A percentile compares a stretch with the other conserved stretches of the same genome.
Evolutionary conservation across 345 rosid species (phyloP).

Genomic region (thale cress (Arabidopsis thaliana)): DNA sequence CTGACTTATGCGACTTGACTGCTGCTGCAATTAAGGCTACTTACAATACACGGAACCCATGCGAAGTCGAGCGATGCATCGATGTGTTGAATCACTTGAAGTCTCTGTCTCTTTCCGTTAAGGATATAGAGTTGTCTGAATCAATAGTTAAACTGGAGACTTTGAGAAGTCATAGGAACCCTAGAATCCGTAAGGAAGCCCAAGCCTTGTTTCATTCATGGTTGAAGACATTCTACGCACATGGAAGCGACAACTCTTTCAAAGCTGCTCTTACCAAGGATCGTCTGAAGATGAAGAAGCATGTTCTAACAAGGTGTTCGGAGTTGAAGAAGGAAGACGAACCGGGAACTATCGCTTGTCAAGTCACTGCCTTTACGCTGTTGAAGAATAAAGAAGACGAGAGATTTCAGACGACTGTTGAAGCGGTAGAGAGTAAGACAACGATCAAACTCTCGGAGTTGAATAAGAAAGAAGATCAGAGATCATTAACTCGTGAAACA

Average conservation of each 20-base stretch:
- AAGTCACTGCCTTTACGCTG: neutral
- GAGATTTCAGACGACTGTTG: neutral
- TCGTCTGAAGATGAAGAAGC: neutral
- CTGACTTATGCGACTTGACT: neutral
- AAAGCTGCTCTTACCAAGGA: neutral
- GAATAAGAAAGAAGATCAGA: neutral
- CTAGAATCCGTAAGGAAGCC: conserved; percentile 22
- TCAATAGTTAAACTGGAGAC: neutral
- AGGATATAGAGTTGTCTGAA: neutral
- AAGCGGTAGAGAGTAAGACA: neutral
- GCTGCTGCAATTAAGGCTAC: conserved; percentile 8
- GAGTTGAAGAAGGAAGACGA: neutral
- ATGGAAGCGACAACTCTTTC: conserved; percentile 6
- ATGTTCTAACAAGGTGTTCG: neutral
- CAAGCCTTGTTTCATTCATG: conserved; percentile 30
- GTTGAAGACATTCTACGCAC: conserved; percentile 10
- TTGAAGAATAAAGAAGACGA: neutral
- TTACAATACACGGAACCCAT: neutral
- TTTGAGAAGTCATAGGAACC: conserved; percentile 26
- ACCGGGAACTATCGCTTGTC: neutral
- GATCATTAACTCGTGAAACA: neutral
- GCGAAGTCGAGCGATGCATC: conserved; percentile 21
- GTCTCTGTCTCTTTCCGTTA: conserved; percentile 6
- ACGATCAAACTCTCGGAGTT: neutral
- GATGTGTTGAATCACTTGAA: neutral